Conservation (phyloP, 2,329 filamentous ascomycete species). For the Alternaria arborescens region DNA sequence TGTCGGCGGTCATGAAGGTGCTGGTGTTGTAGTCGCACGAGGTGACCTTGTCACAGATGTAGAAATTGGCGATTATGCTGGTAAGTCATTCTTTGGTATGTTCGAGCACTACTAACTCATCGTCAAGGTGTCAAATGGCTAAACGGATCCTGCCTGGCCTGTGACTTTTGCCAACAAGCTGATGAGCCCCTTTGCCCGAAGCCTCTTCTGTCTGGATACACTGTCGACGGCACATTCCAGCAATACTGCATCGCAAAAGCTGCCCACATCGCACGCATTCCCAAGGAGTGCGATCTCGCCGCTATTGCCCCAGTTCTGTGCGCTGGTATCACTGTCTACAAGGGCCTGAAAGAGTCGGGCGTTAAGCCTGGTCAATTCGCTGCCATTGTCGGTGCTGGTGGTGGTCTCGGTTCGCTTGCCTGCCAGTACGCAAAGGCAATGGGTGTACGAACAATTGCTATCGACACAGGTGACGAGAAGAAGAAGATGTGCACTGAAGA, state of each 20-base stretch:
- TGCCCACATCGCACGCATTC: slow-evolving; percentile 82
- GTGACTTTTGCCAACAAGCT: slow-evolving; percentile 80
- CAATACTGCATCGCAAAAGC: slow-evolving; percentile 91
- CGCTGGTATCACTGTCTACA: slow-evolving; percentile 88
- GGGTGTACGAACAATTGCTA: slow-evolving; percentile 81
- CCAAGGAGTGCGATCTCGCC: slow-evolving; percentile 78
- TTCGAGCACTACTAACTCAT: background rate
- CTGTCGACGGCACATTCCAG: slow-evolving; percentile 92
- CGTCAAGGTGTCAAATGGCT: slow-evolving; percentile 79
- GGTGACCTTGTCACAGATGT: slow-evolving; percentile 81
- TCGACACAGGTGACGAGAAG: slow-evolving; percentile 87
- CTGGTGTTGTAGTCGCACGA: slow-evolving; percentile 81
- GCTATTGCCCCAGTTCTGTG: slow-evolving; percentile 82
- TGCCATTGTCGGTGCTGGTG: slow-evolving; percentile 86
- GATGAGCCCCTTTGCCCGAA: slow-evolving; percentile 85
- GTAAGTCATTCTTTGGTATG: background rate
- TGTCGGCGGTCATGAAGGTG: slow-evolving; percentile 81
- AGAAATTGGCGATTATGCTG: slow-evolving; percentile 80
- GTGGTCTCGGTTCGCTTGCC: slow-evolving; percentile 80
- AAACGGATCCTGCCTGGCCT: slow-evolving; percentile 84
- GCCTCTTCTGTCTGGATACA: slow-evolving; percentile 84
- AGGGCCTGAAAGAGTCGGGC: slow-evolving; percentile 86
- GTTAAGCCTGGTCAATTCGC: slow-evolving; percentile 77
- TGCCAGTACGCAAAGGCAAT: slow-evolving; percentile 91
- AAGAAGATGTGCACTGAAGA: slow-evolving; percentile 68